Base-by-base conservation (phyloP, 2,329 filamentous ascomycete species). In the Diaporthe vaccinii region DNA sequence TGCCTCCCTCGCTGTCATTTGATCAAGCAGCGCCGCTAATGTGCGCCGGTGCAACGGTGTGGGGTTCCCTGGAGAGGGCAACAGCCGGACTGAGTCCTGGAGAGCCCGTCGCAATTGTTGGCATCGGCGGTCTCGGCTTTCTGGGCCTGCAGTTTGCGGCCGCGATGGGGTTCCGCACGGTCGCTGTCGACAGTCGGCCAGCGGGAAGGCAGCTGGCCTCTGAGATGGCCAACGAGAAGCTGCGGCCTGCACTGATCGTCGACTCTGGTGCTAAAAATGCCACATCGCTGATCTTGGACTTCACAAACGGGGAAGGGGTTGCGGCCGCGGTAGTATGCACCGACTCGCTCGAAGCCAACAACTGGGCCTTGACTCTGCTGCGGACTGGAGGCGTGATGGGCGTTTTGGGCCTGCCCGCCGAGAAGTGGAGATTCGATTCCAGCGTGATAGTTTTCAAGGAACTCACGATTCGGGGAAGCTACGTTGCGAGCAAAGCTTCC, bases 401-500 rank as follows among this genome's bases (percentile, higher is more conserved):
- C 22, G 34, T 69, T 3, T 9, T 69, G n/a, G 65, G 65, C 5
- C 31, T 69, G 34, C 65, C 65, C 4, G 49, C 65, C 4, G 49
- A 69, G 15, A 39, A 55, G 7, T 69, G 65, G 65, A 55, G 49
- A 17, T 69, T 69, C 9, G 65, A 69, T 25, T 22, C 65, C 9
- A 69, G 49, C 4, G 9, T 41, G 17, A 4, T 69, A 8, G 65
- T 69, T 2, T 69, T 69, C 34, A 69, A 69, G 10, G 65, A 69
- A n/a, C 49, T 69, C n/a, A 69, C 65, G 17, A 41, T 69, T 10
- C 65, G 49, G 22, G 65, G 65, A 28, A 69, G 65, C 34, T 69
- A 69, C 22, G 65, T 69, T 28, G 49, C 65, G 6, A 69, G 65
- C 15, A 53, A 36, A 9, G n/a, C 28, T 55, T 55, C 49, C 6